Evolutionary conservation across 2,329 filamentous ascomycete genomes (phyloP).

Genomic region (Xylariaceae sp.): DNA sequence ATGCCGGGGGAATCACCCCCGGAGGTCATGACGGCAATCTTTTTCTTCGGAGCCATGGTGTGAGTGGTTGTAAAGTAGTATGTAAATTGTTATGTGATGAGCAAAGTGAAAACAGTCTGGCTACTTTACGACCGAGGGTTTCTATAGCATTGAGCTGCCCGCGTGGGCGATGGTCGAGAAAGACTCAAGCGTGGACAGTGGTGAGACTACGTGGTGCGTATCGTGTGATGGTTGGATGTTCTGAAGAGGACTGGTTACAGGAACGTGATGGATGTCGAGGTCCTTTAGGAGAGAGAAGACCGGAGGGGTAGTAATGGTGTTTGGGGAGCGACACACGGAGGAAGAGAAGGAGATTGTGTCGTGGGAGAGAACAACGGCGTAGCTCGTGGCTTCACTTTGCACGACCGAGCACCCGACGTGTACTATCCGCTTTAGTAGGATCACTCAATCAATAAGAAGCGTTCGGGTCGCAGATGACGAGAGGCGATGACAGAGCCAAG

Average conservation of each 20-base stretch:
- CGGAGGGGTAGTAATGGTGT: not conserved
- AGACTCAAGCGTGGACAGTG: not conserved
- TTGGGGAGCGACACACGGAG: too few species aligned
- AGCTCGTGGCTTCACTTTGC: too few species aligned
- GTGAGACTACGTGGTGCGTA: not conserved
- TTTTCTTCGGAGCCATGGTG: conserved; percentile 52
- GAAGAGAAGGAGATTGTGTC: too few species aligned
- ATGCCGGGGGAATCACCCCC: conserved; percentile 93
- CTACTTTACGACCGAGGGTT: not conserved
- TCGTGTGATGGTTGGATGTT: not conserved
- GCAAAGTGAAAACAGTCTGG: not conserved
- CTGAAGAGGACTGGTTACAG: not conserved
- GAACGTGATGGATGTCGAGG: not conserved
- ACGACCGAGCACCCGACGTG: too few species aligned
- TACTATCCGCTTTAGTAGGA: too few species aligned
- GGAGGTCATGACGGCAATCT: conserved; percentile 90
- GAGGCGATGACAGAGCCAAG: conserved; percentile 2
- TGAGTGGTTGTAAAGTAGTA: conserved; percentile 3
- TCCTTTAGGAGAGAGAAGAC: not conserved
- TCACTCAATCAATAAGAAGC: not conserved
- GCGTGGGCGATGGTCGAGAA: too few species aligned
- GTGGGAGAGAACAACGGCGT: too few species aligned
- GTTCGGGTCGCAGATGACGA: not conserved
- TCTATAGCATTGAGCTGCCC: too few species aligned
- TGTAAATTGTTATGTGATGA: not conserved